Evolutionary conservation across 2,329 filamentous ascomycete species (phyloP).

Genomic region (Setomelanomma holmii): DNA sequence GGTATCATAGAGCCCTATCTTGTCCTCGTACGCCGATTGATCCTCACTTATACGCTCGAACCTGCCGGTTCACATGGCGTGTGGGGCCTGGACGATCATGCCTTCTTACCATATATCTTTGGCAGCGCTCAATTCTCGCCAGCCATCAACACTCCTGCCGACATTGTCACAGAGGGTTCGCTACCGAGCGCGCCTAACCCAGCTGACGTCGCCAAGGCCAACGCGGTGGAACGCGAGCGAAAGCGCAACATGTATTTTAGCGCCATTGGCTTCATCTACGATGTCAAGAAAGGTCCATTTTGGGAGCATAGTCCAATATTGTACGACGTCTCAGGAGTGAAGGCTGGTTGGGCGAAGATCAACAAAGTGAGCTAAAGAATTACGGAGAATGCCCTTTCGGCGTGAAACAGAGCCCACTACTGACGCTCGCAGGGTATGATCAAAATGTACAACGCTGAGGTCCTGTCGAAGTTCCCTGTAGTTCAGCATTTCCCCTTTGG

Average conservation of each 20-base stretch:
- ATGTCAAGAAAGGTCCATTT: slow-evolving; percentile 95
- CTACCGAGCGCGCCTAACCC: slow-evolving; percentile 72
- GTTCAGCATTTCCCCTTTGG: slow-evolving; percentile 83
- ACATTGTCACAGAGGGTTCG: slow-evolving; percentile 81
- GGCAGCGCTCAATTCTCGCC: slow-evolving; percentile 89
- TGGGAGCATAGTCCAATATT: slow-evolving; percentile 93
- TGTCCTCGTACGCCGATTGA: slow-evolving; percentile 79
- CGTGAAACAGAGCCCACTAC: too few species aligned
- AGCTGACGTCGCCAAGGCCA: slow-evolving; percentile 63
- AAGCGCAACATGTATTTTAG: slow-evolving; percentile 80
- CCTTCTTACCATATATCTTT: slow-evolving; percentile 91
- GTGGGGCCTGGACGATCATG: slow-evolving; percentile 98
- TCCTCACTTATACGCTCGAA: slow-evolving; percentile 90
- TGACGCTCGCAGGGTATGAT: slow-evolving; percentile 77
- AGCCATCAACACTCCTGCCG: slow-evolving; percentile 63
- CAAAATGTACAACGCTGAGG: slow-evolving; percentile 98
- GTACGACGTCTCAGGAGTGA: slow-evolving; percentile 91
- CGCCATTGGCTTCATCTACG: slow-evolving; percentile 94
- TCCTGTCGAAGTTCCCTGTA: slow-evolving; percentile 94
- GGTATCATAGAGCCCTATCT: slow-evolving; percentile 86
- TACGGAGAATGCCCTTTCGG: background rate
- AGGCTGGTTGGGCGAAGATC: slow-evolving; percentile 93
- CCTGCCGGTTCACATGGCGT: slow-evolving; percentile 96
- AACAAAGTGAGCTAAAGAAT: slow-evolving; percentile 61
- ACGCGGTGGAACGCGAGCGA: slow-evolving; percentile 51